Evolutionary conservation across 2,329 filamentous ascomycete genomes (phyloP), one percentile per base, ranked within the genome.

Genomic region (Alternaria gaisen): DNA sequence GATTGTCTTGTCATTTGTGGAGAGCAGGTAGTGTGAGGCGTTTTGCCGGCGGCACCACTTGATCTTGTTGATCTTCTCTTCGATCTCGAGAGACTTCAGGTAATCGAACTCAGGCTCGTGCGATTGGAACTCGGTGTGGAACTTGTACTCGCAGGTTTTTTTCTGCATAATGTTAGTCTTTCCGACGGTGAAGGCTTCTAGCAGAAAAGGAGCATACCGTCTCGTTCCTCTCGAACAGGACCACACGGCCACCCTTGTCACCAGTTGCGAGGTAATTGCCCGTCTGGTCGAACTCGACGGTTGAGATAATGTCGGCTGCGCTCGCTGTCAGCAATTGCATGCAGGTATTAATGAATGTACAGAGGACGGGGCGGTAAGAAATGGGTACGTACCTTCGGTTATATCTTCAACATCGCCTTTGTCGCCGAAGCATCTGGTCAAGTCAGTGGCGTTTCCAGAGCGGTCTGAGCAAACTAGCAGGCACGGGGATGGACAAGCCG

Each of bases 61-160:
- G 84, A 99, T 99, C 86, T 99, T 99, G 87, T 99, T 99, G 87
- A 99, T 99, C 85, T 99, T 99, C 83, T 99, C 95, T 86, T 99
- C 95, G 77, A 99, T 99, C 82, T 99, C 95, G 72, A 99, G 87
- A 34, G 95, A 99, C 83, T 99, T 99, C 69, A 99, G 88, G 80
- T 99, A 99, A 81, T 99, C 95, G 81, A 99, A 99, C 82, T 99
- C 95, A 66, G 95, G 95, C 80, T 99, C 95, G 83, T 99, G 95
- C 73, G 95, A 99, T 84, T 99, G 95, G 75, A 99, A 99, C 79
- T 99, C 95, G 80, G 95, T 99, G 81, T 99, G 95, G 81, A 99
- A 99, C 81, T 98, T 99, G 87, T 99, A 99, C 82, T 99, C 95
- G 88, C 95, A 99, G 52, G 95, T 98, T 88, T 98, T 99, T 89